Evolutionary conservation across 495 filamentous ascomycete species (phyloP), one percentile per base, ranked within the genome.

Genomic region (Xylaria flabelliformis): DNA sequence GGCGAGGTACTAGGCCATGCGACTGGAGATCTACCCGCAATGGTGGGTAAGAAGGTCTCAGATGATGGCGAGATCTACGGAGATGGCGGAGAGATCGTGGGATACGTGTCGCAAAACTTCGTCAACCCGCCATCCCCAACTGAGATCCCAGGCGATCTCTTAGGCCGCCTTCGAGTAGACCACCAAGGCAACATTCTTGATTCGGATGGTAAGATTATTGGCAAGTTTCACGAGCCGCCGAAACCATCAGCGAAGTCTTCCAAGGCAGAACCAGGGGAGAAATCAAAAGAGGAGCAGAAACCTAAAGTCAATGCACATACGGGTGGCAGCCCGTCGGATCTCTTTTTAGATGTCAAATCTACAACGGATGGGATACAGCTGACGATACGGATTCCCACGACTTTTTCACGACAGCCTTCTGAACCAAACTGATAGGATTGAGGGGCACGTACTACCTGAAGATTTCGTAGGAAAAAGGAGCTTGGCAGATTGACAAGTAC

Each of bases 341-440:
- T 87, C 21, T 86, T 85, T 50, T 64, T 87, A 67, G 85, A 87
- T 67, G 84, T 87, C 56, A 87, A 87, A 72, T 85, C 83, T 5
- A 87, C 85, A 29, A 84, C 75, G 17, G 85, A 87, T 51, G 84
- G 84, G 7, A 85, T 87, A 58, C 85, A 87, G 75, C 65, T 87
- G 15, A 86, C 82, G 4, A 85, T 87, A 67, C 79, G 83, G 51
- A 86, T 87, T 53, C 85, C 85, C 39, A 87, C 85, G 10, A 83
- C 84, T 24, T 87, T 87, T 72, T 77, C 70, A 65, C 62, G 44
- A 26, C 51, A 64, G 26, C 48, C 34, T 41, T 13, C 46, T 24
- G 63, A 72, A 53, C 50, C 59, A 21, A 41, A 36, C 17, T 19
- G 3, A 48, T 39, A 19, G 9, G 44, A 51, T 9, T 32, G n/a